Base-by-base conservation (phyloP, 2,329 filamentous ascomycete species). In the Seiridium cupressi region DNA sequence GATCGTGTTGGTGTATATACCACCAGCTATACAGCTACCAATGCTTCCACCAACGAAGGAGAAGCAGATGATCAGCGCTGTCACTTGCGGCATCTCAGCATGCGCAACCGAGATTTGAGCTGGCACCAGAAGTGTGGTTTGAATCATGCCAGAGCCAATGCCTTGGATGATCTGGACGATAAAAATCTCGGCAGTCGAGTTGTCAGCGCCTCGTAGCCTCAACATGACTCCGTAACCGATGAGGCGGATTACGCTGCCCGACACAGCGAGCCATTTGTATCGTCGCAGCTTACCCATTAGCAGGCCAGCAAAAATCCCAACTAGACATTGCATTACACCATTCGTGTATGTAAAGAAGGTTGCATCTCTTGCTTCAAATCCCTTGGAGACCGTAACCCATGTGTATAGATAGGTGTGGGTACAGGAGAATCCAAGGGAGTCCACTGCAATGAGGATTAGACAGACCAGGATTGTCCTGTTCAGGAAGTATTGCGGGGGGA, bases 191-290 rank as follows among this genome's bases (percentile, higher is more conserved):
- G 72, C 77, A 0, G 70, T 63, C 3, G 75, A 75, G 65, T 78
- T 81, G 44, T 72, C 64, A 74, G 56, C 77, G 70, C 51, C 78
- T 3, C 79, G 75, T 7, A 83, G 73, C 2, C 80, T 74, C 36
- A 82, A 72, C 81, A 83, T 83, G 36, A 81, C 65, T 3, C 79
- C 80, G 60, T 83, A 82, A 4, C 81, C 80, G 38, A 82, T 63
- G 8, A 81, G 65, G 9, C 79, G 77, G 38, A 83, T 64, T 2
- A 72, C 58, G 1, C 74, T 71, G 4, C 77, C 79, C 3, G 68
- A 61, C 31, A 82, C 68, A 10, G 74, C 68, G 2, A 83, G 68
- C 74, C 76, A 80, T 62, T 83, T 83, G 70, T 80, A 83, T 2
- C 73, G 73, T 42, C 76, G 69, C 2, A 74, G 72, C 51, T 72